Percentiles rank a stretch among this genome's conserved stretches.
These are phyloP conservation scores for Alternaria sp. DNA, from an alignment of 2,329 filamentous ascomycete species.

Conservation along the genomic window DNA sequence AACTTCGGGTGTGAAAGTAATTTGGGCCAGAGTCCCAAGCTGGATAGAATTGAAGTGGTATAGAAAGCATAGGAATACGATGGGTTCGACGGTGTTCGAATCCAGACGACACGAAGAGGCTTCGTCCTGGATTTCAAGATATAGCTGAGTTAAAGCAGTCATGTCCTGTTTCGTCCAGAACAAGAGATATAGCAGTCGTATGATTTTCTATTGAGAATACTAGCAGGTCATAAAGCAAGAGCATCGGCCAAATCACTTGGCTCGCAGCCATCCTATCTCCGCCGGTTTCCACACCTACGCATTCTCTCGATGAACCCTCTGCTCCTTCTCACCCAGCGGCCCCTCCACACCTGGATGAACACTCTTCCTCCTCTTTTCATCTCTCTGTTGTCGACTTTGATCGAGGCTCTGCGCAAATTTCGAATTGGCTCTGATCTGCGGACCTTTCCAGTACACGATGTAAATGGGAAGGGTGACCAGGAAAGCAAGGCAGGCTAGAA, in stretches of 20 bases:
- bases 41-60: too few relatives aligned
- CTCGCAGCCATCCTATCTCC: too few relatives aligned
- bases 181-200: too few relatives aligned
- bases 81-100: too few relatives aligned
- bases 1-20: neutral
- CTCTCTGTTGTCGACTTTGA: constrained; percentile 34
- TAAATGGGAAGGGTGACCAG: constrained; percentile 61
- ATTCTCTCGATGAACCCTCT: constrained; percentile 9
- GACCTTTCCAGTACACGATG: constrained; percentile 63
- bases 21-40: neutral
- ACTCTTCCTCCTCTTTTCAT: constrained; percentile 36
- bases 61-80: too few relatives aligned
- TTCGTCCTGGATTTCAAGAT: too few relatives aligned
- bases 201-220: too few relatives aligned
- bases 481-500: constrained; percentile 59
- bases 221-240: neutral
- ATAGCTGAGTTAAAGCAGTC: too few relatives aligned
- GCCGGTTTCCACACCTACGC: neutral
- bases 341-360: constrained; percentile 21
- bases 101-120: too few relatives aligned
- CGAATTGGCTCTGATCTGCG: constrained; percentile 57
- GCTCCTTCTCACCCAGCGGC: constrained; percentile 1
- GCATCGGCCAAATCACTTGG: neutral
- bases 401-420: constrained; percentile 59
- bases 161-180: too few relatives aligned